phyloP scores from a whole-genome alignment of 495 filamentous ascomycete species.

The Podospora comata region DNA sequence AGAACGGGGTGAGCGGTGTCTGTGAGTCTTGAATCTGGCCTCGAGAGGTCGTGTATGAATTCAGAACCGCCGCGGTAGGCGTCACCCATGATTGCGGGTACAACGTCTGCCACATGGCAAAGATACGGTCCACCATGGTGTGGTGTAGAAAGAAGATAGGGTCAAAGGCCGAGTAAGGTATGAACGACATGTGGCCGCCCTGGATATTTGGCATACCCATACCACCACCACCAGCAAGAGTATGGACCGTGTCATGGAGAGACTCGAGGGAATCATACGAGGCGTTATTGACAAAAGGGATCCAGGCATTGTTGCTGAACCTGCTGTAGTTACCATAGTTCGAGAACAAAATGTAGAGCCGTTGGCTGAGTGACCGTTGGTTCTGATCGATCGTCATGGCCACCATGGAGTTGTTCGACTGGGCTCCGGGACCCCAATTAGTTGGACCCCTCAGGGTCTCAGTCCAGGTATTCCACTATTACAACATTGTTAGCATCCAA shows the following conservation, averaged over 20 bases:
- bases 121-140: conserved; percentile 62
- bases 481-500: conserved; percentile 6
- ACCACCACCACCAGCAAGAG: conserved; percentile 46
- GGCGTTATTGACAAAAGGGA: conserved; percentile 31
- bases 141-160: conserved; percentile 72
- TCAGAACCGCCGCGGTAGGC: conserved; percentile 42
- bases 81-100: conserved; percentile 57
- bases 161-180: conserved; percentile 68
- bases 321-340: conserved; percentile 54
- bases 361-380: conserved; percentile 41
- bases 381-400: conserved; percentile 48
- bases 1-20: conserved; percentile 49
- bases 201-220: conserved; percentile 20
- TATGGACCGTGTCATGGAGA: conserved; percentile 64
- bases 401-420: conserved; percentile 52
- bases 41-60: conserved; percentile 51
- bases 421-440: conserved; percentile 38
- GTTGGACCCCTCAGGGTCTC: conserved; percentile 51
- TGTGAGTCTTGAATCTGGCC: conserved; percentile 41
- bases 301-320: conserved; percentile 58
- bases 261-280: conserved; percentile 58
- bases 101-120: conserved; percentile 69
- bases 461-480: conserved; percentile 39
- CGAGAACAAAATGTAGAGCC: conserved; percentile 60
- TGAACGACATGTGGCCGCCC: conserved; percentile 61